Evolutionary conservation across 192 early-diverging fungal species (phyloP).

Genomic region (Bifiguratus adelaidae): DNA sequence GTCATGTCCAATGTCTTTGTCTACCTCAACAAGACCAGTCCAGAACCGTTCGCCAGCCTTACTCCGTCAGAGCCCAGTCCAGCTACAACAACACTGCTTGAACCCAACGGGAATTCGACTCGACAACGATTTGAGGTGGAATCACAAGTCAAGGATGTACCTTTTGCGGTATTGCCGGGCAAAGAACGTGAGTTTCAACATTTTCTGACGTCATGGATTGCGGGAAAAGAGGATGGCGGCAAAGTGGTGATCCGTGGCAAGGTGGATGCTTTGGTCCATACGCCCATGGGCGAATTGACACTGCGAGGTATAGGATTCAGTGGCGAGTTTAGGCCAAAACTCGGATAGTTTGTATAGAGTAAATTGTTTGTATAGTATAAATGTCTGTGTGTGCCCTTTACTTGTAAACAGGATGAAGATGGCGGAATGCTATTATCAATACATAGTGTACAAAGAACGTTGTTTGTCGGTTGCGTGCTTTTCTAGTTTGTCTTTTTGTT

Average conservation of each 20-base stretch:
- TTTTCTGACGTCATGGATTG: constrained; percentile 13
- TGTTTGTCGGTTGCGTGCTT: too few species aligned
- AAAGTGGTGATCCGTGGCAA: constrained; percentile 15
- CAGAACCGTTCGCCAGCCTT: constrained; percentile 15
- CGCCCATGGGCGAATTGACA: constrained; percentile 13
- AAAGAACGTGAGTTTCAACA: constrained; percentile 18
- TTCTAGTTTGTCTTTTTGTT: neutral
- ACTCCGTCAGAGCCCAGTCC: constrained; percentile 5
- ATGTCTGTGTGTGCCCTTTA: too few species aligned
- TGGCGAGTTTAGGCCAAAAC: constrained; percentile 18
- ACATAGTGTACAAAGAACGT: too few species aligned
- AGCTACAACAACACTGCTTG: constrained; percentile 4
- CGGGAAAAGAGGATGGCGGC: constrained; percentile 2
- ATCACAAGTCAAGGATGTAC: constrained; percentile 8
- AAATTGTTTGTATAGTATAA: too few species aligned
- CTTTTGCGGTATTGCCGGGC: constrained; percentile 12
- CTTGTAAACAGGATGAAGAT: too few species aligned
- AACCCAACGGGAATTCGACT: neutral
- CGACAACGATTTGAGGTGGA: constrained; percentile 11
- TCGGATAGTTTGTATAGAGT: too few species aligned
- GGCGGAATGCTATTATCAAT: too few species aligned
- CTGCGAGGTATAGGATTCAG: constrained; percentile 15
- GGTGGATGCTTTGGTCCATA: constrained; percentile 10
- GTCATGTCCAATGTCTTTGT: constrained; percentile 14
- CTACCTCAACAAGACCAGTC: constrained; percentile 3